Evolutionary conservation across 331 rosid genomes (phyloP).

Genomic region (Quercus phellos): DNA sequence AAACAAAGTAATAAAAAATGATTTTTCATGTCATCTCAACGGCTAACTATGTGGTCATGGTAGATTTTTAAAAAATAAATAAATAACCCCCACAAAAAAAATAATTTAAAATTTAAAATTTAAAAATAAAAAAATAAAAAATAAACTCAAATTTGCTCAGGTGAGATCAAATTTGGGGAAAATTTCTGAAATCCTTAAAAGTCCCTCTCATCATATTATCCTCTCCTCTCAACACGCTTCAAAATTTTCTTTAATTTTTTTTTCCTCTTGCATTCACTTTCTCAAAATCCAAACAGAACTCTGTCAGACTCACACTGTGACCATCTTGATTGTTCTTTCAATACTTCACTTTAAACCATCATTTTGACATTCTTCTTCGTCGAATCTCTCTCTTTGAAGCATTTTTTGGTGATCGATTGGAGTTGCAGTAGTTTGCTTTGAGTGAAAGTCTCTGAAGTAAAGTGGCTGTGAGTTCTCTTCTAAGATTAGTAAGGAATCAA

Average conservation of each 20-base stretch:
- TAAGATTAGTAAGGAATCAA: constrained; percentile 53
- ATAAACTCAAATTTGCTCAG: no score
- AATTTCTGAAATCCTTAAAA: no score
- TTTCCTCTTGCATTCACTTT: constrained; percentile 19
- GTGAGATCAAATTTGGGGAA: no score
- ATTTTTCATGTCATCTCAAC: no score
- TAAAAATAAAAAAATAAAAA: no score
- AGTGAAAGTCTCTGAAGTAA: background rate
- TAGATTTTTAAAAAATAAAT: no score
- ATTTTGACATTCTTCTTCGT: constrained; percentile 5
- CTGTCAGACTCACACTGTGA: constrained; percentile 22
- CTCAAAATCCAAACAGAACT: constrained; percentile 39
- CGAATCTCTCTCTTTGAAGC: background rate
- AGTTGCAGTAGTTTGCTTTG: background rate
- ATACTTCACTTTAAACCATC: background rate
- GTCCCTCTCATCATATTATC: no score
- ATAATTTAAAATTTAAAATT: no score
- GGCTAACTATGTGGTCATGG: fast-evolving
- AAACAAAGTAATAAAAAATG: no score
- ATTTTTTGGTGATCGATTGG: constrained; percentile 9
- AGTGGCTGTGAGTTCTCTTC: background rate
- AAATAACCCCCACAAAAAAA: no score
- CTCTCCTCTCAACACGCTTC: background rate
- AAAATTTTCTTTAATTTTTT: constrained; percentile 31
- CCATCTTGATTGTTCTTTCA: constrained; percentile 19